phyloP scores from a whole-genome alignment of 164 flowering plant genomes.

The Dillenia turbinata region DNA sequence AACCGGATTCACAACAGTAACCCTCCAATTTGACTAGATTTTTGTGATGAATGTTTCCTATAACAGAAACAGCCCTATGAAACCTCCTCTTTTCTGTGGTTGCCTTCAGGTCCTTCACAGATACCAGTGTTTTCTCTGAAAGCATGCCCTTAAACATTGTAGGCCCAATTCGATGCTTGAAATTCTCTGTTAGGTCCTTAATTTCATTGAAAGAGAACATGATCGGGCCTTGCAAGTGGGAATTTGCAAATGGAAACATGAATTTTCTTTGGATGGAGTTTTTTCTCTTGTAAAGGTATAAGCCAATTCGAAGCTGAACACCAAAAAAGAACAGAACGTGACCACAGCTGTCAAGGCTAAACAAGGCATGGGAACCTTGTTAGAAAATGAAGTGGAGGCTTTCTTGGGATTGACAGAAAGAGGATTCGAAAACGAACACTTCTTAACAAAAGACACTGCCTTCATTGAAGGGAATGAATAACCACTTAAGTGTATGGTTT shows the following conservation, averaged over 20 bases:
- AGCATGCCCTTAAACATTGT: conserved; percentile 44
- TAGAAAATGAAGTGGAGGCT: conserved; percentile 1
- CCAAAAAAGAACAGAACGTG: conserved; percentile 25
- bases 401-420: conserved; percentile 37
- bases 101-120: conserved; percentile 32
- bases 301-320: conserved; percentile 44
- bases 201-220: conserved; percentile 48
- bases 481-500: conserved; percentile 50
- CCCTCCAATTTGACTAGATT: conserved; percentile 60
- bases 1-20: conserved; percentile 53
- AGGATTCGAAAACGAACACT: conserved; percentile 59
- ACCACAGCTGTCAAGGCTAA: conserved; percentile 45
- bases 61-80: conserved; percentile 27
- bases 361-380: conserved; percentile 25
- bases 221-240: conserved; percentile 32
- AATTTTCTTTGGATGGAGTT: conserved; percentile 18
- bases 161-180: conserved; percentile 52
- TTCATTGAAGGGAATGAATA: conserved; percentile 38
- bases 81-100: conserved; percentile 46
- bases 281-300: conserved; percentile 33
- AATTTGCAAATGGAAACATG: conserved; percentile 13
- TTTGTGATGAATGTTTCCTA: conserved; percentile 63
- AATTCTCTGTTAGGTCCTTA: conserved; percentile 40
- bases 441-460: conserved; percentile 57
- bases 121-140: conserved; percentile 34